Percentiles rank a stretch among this genome's conserved stretches.
phyloP scores from a whole-genome alignment of 768 basidiomycete species.

The Suillus hirtellus region DNA sequence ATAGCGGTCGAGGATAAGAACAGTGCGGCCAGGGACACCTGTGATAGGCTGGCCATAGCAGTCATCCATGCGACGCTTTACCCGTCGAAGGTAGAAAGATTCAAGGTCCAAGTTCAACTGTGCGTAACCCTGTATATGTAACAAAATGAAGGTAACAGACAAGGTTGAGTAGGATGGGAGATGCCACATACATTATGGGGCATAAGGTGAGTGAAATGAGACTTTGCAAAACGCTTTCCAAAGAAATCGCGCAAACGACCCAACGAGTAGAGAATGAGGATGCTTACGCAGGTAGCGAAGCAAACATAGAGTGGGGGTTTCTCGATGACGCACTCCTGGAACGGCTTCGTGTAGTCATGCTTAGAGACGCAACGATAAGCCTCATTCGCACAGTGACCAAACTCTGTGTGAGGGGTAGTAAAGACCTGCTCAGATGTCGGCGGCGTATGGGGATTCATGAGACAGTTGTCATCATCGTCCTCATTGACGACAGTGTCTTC shows the following conservation, averaged over 20 bases:
- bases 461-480: not conserved
- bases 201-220: not conserved
- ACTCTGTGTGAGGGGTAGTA: not conserved
- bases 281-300: not conserved
- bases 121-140: not conserved
- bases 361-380: not conserved
- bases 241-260: not conserved
- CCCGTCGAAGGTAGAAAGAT: not conserved
- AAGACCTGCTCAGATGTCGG: not conserved
- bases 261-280: not conserved
- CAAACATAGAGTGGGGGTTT: not conserved
- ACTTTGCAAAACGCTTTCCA: not conserved
- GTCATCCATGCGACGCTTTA: not conserved
- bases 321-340: not conserved
- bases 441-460: not conserved
- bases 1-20: not conserved
- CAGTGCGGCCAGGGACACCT: not conserved
- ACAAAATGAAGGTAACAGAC: not conserved
- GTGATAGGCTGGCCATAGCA: not conserved
- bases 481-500: not conserved
- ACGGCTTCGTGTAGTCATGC: not conserved
- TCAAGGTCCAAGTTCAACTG: not conserved
- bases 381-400: not conserved
- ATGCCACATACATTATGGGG: not conserved
- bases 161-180: not conserved